Evolutionary conservation across 2,329 filamentous ascomycete genomes (phyloP), one percentile per base, ranked within the genome.

Genomic region (Colletotrichum karsti): DNA sequence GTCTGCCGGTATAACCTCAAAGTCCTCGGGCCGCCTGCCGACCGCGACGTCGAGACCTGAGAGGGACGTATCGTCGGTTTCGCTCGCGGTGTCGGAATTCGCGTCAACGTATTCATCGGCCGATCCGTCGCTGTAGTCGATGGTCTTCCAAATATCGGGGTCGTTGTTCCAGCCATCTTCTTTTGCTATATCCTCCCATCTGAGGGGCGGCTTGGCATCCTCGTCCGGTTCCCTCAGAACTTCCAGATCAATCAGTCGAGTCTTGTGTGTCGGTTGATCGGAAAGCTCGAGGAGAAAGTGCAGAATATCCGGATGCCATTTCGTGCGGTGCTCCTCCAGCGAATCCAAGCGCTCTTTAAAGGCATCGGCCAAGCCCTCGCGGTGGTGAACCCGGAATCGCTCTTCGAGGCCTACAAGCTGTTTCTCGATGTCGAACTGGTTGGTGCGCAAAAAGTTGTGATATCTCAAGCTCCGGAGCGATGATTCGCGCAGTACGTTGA

Each of bases 241-340:
- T 18, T 90, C 84, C n/a, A 96, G 80, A 69, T 90, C 87, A 42
- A 87, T 84, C 1, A 95, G 79, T 4, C 83, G 87, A 0, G 93
- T 89, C 57, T 94, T 91, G 58, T 91, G 87, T 0, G 91, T 87
- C 3, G 96, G 95, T 59, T 91, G 88, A 72, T 97, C 91, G 2
- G 95, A 95, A 1, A 98, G 87, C 69, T 93, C 88, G 7, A 98
- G 83, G 10, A 98, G 81, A 1, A 98, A 80, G 55, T 92, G 90
- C 13, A 98, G 82, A 13, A 93, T 85, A 73, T 98, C 96, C 0
- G 95, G 94, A 6, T 90, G 89, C 87, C 89, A 95, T 78, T 90
- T 90, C 46, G 85, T 75, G 9, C 85, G 37, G 80, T 82, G 56
- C 67, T 80, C 75, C 10, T 85, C 81, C 20, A 97, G 79, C 67